Evolutionary conservation across 73 alveolate species (phyloP).

Genomic region (Blepharisma japonicum): DNA sequence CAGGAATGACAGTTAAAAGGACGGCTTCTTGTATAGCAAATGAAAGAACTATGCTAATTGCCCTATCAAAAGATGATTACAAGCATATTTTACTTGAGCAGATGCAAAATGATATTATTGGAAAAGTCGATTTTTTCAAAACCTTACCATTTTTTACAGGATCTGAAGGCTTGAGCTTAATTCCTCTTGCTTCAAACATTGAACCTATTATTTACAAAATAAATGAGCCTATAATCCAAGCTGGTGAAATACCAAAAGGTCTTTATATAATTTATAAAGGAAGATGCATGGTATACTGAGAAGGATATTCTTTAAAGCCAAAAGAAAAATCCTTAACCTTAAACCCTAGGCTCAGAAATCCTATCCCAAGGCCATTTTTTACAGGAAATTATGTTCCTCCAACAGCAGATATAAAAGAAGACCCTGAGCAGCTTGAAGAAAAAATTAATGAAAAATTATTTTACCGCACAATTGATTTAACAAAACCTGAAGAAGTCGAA

Average conservation of each 20-base stretch:
- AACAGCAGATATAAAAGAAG: background rate
- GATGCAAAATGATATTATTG: constrained; percentile 22
- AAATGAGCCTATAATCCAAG: background rate
- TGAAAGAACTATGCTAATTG: constrained; percentile 25
- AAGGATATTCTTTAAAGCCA: constrained; percentile 23
- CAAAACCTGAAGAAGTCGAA: background rate
- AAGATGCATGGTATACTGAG: constrained; percentile 30
- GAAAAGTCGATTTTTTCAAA: constrained; percentile 26
- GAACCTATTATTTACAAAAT: constrained; percentile 11
- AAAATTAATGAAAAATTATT: too few species aligned
- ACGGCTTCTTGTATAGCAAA: constrained; percentile 29
- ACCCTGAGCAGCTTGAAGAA: too few species aligned
- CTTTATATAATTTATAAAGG: constrained; percentile 26
- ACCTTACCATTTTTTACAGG: constrained; percentile 25
- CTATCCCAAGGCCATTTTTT: background rate
- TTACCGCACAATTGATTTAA: too few species aligned
- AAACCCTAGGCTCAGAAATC: background rate
- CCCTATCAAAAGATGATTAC: constrained; percentile 26
- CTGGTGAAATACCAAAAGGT: constrained; percentile 31
- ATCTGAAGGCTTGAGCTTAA: background rate
- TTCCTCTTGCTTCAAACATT: constrained; percentile 24
- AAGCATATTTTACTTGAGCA: constrained; percentile 1
- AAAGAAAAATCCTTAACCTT: background rate
- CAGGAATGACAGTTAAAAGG: background rate
- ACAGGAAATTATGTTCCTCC: background rate